phyloP scores from a whole-genome alignment of 2,329 filamentous ascomycete species.

The Cercospora nicotianae region DNA sequence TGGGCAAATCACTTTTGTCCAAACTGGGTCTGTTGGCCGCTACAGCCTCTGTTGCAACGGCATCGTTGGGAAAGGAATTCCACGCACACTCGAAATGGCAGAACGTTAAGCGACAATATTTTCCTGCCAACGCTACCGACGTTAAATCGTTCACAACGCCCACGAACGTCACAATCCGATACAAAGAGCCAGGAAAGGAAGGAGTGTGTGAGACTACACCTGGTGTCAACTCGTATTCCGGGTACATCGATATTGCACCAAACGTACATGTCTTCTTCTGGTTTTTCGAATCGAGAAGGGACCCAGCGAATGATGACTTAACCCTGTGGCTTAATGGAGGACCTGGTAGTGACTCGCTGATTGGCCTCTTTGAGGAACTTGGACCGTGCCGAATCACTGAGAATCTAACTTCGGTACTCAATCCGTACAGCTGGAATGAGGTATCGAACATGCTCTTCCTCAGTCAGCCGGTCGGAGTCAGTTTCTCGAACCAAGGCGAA shows the following conservation, averaged over 20 bases:
- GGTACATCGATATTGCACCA: conserved; percentile 36
- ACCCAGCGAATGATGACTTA: conserved; percentile 55
- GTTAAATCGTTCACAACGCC: conserved; percentile 49
- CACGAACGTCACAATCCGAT: conserved; percentile 34
- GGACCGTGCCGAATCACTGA: conserved; percentile 47
- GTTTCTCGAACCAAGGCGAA: conserved; percentile 53
- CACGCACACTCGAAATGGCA: conserved; percentile 7
- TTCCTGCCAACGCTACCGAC: conserved; percentile 44
- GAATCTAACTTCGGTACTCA: conserved; percentile 53
- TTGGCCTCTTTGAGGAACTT: conserved; percentile 57
- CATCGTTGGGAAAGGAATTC: conserved; percentile 7
- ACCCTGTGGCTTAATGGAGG: conserved; percentile 64
- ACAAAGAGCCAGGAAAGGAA: conserved; percentile 41
- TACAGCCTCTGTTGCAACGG: conserved; percentile 6
- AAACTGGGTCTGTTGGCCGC: conserved; percentile 6
- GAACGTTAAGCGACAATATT: conserved; percentile 28
- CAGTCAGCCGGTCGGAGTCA: conserved; percentile 64
- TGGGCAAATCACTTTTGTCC: background rate
- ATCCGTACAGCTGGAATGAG: conserved; percentile 64
- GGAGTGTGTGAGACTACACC: conserved; percentile 51
- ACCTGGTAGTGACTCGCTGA: conserved; percentile 57
- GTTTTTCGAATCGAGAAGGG: conserved; percentile 61
- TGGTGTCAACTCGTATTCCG: conserved; percentile 52
- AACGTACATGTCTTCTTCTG: conserved; percentile 61
- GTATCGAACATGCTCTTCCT: conserved; percentile 69